phyloP scores from a whole-genome alignment of 305 asterid species.

The Solanum hybrid region DNA sequence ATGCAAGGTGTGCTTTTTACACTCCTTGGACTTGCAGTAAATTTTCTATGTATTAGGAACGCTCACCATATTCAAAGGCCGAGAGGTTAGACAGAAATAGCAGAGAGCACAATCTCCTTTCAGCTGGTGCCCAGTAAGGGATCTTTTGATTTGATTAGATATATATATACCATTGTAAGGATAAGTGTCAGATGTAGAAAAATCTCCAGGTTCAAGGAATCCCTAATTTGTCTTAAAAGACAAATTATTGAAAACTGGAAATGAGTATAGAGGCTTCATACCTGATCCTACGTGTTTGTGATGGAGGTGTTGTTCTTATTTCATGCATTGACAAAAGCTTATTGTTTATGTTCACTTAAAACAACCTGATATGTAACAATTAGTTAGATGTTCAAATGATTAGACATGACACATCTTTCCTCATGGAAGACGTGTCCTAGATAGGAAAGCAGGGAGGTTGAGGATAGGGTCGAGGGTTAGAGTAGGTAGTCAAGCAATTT shows the following conservation, averaged over 20 bases:
- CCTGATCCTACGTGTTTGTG: not conserved
- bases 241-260: not conserved
- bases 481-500: not conserved
- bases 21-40: not conserved
- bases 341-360: not conserved
- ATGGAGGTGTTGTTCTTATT: not conserved
- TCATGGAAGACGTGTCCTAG: not conserved
- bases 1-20: not conserved
- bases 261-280: not conserved
- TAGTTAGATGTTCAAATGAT: not conserved
- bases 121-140: too few relatives aligned
- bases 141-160: not conserved
- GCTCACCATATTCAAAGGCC: too few relatives aligned
- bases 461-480: not conserved
- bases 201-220: not conserved
- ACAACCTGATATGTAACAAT: not conserved
- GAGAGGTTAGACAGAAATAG: too few relatives aligned
- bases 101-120: too few relatives aligned
- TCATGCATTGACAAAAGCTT: not conserved
- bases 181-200: not conserved
- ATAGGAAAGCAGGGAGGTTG: not conserved
- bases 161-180: not conserved
- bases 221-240: not conserved
- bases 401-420: not conserved
- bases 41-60: not conserved